Base-by-base conservation (phyloP, 23 red algal species). In the Gracilaria caudata region DNA sequence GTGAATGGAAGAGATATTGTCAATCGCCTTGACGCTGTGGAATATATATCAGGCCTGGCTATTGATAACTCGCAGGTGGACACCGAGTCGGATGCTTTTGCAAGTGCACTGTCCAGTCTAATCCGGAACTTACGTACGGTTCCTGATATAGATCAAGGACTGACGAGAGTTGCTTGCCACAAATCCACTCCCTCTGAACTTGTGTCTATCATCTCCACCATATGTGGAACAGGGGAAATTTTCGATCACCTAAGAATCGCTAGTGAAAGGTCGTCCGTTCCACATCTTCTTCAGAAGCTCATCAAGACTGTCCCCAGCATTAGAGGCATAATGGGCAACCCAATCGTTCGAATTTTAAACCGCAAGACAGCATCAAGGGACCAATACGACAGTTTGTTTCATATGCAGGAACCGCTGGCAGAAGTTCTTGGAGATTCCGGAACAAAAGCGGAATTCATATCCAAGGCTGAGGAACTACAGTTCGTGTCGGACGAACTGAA, bases 111-210 rank as follows among this genome's bases (percentile, higher is more conserved):
- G 21, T 79, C 80, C 1, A 39, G 34, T 33, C 29, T 94, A 30
- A 66, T 86, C 38, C 41, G 45, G 10, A 24, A 51, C 21, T 43
- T 94, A 7, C 28, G 30, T 32, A 77, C 58, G 38, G 14, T 86
- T 23, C 91, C 91, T 39, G 91, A 94, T 71, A 73, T 94, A 28
- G 91, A 94, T 58, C 81, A 80, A 53, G 91, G 55, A 33, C 40
- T 94, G 32, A 78, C 74, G 34, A 56, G 82, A 74, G 49, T 94
- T 78, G 49, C 77, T 38, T 86, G 83, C 38, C 51, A 56, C 49
- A 83, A 84, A 53, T 87, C 65, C 41, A 73, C 91, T 3, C 91
- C 91, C 0, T 76, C 68, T 26, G 91, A 87, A 61, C 55, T 94
- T 39, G 49, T 87, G 11, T 46, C 51, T 19, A 73, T 86, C n/a